Evolutionary conservation across 1,284 basidiomycete genomes (phyloP).

Genomic region (Cerioporus squamosus): DNA sequence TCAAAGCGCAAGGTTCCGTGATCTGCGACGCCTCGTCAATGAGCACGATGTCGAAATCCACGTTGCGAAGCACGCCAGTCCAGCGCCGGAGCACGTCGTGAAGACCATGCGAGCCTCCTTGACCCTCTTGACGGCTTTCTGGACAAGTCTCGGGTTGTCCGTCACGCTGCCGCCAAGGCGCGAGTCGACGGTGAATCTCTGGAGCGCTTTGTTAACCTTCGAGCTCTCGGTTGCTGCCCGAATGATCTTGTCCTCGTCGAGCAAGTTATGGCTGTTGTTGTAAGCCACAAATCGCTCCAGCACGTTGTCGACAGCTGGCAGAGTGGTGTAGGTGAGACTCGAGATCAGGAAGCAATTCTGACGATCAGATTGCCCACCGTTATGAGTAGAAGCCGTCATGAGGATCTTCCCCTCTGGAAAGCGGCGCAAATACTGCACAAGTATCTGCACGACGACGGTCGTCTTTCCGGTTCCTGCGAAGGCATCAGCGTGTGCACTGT

Average conservation of each 20-base stretch:
- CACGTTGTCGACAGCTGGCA: slow-evolving; percentile 67
- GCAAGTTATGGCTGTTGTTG: slow-evolving; percentile 45
- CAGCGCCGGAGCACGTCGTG: slow-evolving; percentile 68
- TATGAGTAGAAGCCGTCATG: slow-evolving; percentile 72
- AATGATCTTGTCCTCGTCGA: slow-evolving; percentile 58
- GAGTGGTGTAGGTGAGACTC: not conserved
- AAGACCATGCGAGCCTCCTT: slow-evolving; percentile 60
- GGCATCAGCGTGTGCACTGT: not conserved
- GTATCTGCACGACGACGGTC: slow-evolving; percentile 65
- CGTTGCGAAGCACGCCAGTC: slow-evolving; percentile 56
- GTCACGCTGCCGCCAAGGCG: slow-evolving; percentile 62
- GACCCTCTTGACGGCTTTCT: slow-evolving; percentile 60
- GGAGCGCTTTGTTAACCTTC: slow-evolving; percentile 59
- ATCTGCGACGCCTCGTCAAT: slow-evolving; percentile 74
- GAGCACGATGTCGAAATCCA: slow-evolving; percentile 62
- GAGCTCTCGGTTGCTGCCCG: slow-evolving; percentile 67
- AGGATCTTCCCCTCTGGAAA: slow-evolving; percentile 50
- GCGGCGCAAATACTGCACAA: slow-evolving; percentile 47
- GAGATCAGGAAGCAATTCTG: no score
- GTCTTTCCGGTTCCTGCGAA: slow-evolving; percentile 67
- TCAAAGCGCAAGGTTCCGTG: slow-evolving; percentile 63
- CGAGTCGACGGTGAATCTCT: slow-evolving; percentile 63
- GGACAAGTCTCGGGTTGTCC: slow-evolving; percentile 58
- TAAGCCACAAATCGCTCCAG: slow-evolving; percentile 59
- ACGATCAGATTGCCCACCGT: slow-evolving; percentile 46